Base-by-base conservation (phyloP, 2,329 filamentous ascomycete genomes). In the Exophiala xenobiotica region DNA sequence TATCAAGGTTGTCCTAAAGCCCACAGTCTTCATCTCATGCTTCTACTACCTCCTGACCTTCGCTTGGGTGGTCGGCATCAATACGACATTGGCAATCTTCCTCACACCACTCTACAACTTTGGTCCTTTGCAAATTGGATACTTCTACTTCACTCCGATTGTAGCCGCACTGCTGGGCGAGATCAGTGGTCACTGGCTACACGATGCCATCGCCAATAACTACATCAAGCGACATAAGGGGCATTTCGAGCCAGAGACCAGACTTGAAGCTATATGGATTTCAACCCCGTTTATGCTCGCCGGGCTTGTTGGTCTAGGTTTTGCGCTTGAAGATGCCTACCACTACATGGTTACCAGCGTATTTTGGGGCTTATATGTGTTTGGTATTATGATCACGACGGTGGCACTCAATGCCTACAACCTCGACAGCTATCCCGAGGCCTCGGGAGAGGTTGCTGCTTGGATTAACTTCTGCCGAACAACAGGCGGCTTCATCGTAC, bases 121-220 rank as follows among this genome's bases (percentile, higher is more conserved):
- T 60, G 74, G 71, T 0, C 69, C 73, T 0, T 71, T 71, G 39
- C 70, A 76, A 45, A 76, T 81, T 41, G 79, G 74, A 1, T 74
- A 71, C 56, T 80, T 83, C 61, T 82, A 83, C 66, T 82, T 83
- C 62, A 77, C 78, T 0, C 78, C 78, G 2, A 71, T 83, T 20
- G 72, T 81, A 1, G 80, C 74, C 3, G 74, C 76, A 2, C 62
- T 80, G 11, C 64, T 83, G 0, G 81, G 79, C 20, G 78, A 81
- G 66, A 49, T 76, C 0, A 63, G 68, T 3, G 80, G 80, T 4
- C 80, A 82, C 64, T 81, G 73, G 72, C 66, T 82, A 4, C 78
- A 83, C 63, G 79, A 83, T 56, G 53, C 67, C 2, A 61, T 80
- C 6, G 75, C 76, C 4, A 66, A 62, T 8, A 63, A 68, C 20